phyloP scores from a whole-genome alignment of 257 asterid species.

The Petunia secreta region DNA sequence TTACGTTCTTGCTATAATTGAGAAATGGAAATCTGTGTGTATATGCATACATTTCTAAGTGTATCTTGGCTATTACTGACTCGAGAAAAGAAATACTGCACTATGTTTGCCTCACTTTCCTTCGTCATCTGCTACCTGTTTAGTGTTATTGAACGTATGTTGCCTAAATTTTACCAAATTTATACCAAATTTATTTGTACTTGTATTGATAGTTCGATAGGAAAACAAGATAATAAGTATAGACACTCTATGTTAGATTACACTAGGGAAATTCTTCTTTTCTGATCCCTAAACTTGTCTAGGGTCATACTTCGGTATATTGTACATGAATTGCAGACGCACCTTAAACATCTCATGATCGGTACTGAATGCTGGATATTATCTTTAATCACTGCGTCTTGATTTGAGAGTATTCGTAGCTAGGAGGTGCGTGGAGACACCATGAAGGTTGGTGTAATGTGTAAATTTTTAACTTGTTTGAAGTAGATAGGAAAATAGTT shows the following conservation, averaged over 20 bases:
- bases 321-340: constrained; percentile 65
- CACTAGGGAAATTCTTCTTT: constrained; percentile 6
- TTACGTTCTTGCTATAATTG: not conserved
- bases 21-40: too few species aligned
- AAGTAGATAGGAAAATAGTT: constrained; percentile 30
- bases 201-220: not conserved
- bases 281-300: constrained; percentile 53
- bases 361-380: constrained; percentile 63
- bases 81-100: not conserved
- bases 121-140: not conserved
- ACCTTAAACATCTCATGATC: constrained; percentile 60
- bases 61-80: not conserved
- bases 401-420: constrained; percentile 68
- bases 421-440: constrained; percentile 71
- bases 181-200: not conserved
- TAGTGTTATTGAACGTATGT: not conserved
- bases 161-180: not conserved
- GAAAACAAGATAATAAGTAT: not conserved
- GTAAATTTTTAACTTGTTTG: constrained; percentile 42
- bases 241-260: not conserved
- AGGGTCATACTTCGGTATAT: constrained; percentile 67
- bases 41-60: not conserved
- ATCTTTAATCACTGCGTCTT: constrained; percentile 57
- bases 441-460: constrained; percentile 67
- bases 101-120: not conserved